phyloP scores from a whole-genome alignment of 805 yeast genomes.

The Kluyveromyces lactis region DNA sequence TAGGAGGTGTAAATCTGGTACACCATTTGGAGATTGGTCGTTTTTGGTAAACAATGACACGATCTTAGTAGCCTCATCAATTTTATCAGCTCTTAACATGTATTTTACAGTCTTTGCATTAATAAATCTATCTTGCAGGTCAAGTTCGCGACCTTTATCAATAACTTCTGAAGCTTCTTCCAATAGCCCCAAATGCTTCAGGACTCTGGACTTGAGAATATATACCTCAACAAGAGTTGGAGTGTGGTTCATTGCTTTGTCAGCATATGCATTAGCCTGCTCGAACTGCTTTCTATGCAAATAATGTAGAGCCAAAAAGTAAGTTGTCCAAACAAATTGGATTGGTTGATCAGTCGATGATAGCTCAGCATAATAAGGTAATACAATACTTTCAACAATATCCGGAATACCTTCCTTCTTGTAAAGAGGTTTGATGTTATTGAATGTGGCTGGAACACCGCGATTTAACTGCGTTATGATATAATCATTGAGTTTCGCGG shows the following conservation, averaged over 20 bases:
- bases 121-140: slow-evolving; percentile 84
- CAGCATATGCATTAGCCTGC: slow-evolving; percentile 49
- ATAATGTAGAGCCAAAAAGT: slow-evolving; percentile 73
- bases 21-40: slow-evolving; percentile 73
- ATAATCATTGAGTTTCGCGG: slow-evolving; percentile 42
- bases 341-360: slow-evolving; percentile 29
- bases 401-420: slow-evolving; percentile 35
- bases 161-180: slow-evolving; percentile 55
- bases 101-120: slow-evolving; percentile 86
- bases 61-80: slow-evolving; percentile 65
- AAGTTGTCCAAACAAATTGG: slow-evolving; percentile 53
- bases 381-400: slow-evolving; percentile 46
- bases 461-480: slow-evolving; percentile 54
- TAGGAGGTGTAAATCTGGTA: slow-evolving; percentile 77
- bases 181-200: slow-evolving; percentile 61
- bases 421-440: slow-evolving; percentile 75
- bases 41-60: slow-evolving; percentile 80
- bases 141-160: slow-evolving; percentile 64
- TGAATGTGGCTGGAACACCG: slow-evolving; percentile 88
- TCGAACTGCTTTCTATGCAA: slow-evolving; percentile 45
- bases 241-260: slow-evolving; percentile 58
- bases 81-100: slow-evolving; percentile 61
- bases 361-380: slow-evolving; percentile 35
- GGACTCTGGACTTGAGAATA: slow-evolving; percentile 70
- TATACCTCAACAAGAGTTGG: slow-evolving; percentile 82